A percentile compares a stretch with the other conserved stretches of the same genome.
These are phyloP conservation scores for Pyracantha coccinea DNA, from an alignment of 331 rosid genomes.

Conservation along the genomic window DNA sequence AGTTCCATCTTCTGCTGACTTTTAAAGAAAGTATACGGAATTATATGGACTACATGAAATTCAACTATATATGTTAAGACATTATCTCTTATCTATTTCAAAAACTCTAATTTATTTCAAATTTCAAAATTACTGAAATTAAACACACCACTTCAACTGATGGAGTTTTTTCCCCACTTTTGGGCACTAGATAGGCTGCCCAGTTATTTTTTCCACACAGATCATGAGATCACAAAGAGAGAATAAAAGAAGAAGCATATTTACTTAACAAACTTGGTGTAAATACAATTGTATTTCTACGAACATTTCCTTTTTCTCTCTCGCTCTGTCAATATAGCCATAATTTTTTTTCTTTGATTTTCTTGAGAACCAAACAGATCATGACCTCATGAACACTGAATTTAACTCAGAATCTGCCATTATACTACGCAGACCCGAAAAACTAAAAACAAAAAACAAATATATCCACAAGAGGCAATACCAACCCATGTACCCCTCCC, in stretches of 20 bases:
- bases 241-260: slow-evolving; percentile 7
- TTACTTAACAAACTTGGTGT: slow-evolving; percentile 27
- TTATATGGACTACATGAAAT: background rate
- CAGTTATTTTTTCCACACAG: background rate
- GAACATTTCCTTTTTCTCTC: background rate
- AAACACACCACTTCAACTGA: background rate
- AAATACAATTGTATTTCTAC: slow-evolving; percentile 10
- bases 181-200: slow-evolving; percentile 4
- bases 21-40: background rate
- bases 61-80: background rate
- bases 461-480: slow-evolving; percentile 58
- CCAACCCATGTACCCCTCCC: background rate
- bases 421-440: slow-evolving; percentile 11
- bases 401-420: slow-evolving; percentile 24
- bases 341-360: background rate
- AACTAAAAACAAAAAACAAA: background rate
- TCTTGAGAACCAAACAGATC: slow-evolving; percentile 14
- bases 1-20: background rate
- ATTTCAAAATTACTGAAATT: background rate
- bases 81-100: background rate
- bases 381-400: slow-evolving; percentile 12
- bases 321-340: background rate
- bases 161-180: background rate
- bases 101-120: background rate
- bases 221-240: slow-evolving; percentile 3